Evolutionary conservation across 2,329 filamentous ascomycete species (phyloP).

Genomic region (Colletotrichum agaves): DNA sequence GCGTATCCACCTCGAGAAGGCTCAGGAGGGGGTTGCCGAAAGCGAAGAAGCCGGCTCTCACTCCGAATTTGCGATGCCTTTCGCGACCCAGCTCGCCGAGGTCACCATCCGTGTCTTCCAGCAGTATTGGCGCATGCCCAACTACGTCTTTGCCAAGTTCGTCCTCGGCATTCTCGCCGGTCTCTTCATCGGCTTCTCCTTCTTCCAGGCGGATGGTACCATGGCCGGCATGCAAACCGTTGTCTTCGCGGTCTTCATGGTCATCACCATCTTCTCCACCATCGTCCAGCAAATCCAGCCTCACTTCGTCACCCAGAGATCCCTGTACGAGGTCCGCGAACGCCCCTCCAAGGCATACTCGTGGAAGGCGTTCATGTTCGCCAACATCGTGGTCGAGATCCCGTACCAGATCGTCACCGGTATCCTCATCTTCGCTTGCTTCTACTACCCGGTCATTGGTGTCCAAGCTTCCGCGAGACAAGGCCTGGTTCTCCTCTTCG

Average conservation of each 20-base stretch:
- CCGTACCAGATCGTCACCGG: conserved; percentile 75
- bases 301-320: conserved; percentile 77
- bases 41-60: conserved; percentile 45
- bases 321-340: conserved; percentile 82
- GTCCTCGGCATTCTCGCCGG: conserved; percentile 67
- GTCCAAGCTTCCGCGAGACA: conserved; percentile 64
- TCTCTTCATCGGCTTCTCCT: conserved; percentile 81
- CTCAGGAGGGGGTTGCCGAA: conserved; percentile 34
- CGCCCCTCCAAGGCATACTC: conserved; percentile 79
- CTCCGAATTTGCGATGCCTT: conserved; percentile 82
- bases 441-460: conserved; percentile 74
- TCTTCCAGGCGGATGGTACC: conserved; percentile 66
- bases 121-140: conserved; percentile 85
- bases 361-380: conserved; percentile 78
- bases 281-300: conserved; percentile 80
- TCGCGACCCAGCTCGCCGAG: conserved; percentile 70
- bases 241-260: conserved; percentile 80
- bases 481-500: conserved; percentile 72
- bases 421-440: conserved; percentile 71
- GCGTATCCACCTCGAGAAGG: conserved; percentile 65
- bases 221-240: conserved; percentile 79
- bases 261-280: conserved; percentile 78
- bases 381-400: conserved; percentile 78
- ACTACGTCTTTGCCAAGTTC: conserved; percentile 81
- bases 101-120: conserved; percentile 78